Percentiles rank a stretch among this genome's conserved stretches.
Conservation (phyloP, 805 yeast genomes). For the Yamadazyma sp. region DNA sequence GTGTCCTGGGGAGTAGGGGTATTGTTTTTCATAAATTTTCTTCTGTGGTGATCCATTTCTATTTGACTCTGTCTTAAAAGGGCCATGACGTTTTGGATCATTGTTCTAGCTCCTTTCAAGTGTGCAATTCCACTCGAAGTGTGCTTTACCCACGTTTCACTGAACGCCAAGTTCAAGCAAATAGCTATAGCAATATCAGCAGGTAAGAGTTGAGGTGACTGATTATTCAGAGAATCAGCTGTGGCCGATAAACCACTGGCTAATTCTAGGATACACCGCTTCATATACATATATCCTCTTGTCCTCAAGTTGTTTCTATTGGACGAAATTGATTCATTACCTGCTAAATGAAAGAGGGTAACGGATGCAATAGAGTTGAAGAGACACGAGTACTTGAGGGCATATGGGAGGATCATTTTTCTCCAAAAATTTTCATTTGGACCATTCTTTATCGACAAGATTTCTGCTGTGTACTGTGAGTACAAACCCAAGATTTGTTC, state of each 20-base stretch:
- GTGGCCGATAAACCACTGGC: constrained; percentile 51
- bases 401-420: constrained; percentile 53
- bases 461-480: constrained; percentile 37
- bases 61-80: constrained; percentile 27
- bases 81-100: constrained; percentile 49
- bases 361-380: constrained; percentile 65
- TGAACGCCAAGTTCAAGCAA: constrained; percentile 59
- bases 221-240: constrained; percentile 16
- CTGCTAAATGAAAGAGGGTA: constrained; percentile 59
- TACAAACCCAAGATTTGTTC: constrained; percentile 37
- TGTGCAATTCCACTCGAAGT: constrained; percentile 69
- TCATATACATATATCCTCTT: constrained; percentile 58
- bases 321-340: constrained; percentile 36
- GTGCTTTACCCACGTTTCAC: constrained; percentile 70
- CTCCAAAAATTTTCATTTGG: constrained; percentile 71
- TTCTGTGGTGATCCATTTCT: constrained; percentile 15
- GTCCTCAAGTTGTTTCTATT: constrained; percentile 46
- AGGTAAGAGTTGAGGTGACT: constrained; percentile 34
- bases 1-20: constrained; percentile 12
- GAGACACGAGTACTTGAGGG: constrained; percentile 53
- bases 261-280: constrained; percentile 55
- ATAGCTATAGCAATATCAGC: constrained; percentile 68
- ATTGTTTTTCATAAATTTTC: constrained; percentile 7
- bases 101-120: constrained; percentile 62
- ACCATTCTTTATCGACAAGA: constrained; percentile 65